Conservation (phyloP, 164 flowering plant species). For the Piper longum region DNA sequence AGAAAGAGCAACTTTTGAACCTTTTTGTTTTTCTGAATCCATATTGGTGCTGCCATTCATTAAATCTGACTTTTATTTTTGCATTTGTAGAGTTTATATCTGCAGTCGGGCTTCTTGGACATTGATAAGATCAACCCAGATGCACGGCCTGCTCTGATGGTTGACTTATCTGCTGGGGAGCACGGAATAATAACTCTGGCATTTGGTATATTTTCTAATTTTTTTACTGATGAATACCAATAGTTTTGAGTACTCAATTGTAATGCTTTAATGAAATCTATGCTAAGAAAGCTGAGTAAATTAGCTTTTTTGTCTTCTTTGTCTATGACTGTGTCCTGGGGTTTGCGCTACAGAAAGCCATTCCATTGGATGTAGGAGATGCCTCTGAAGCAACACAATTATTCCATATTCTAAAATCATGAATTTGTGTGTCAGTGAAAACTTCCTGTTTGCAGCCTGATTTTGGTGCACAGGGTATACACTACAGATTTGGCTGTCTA, state of each 20-base stretch:
- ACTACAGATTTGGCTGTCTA: no score
- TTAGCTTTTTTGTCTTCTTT: no score
- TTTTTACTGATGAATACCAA: neutral
- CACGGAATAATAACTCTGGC: constrained; percentile 80
- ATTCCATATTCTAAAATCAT: neutral
- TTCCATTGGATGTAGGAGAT: neutral
- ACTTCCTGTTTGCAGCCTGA: no score
- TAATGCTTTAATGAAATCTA: no score
- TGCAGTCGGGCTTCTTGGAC: constrained; percentile 75
- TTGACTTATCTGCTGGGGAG: constrained; percentile 75
- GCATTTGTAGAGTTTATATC: constrained; percentile 39
- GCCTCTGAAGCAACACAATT: neutral
- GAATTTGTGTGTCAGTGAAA: no score
- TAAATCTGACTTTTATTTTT: neutral
- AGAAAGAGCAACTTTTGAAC: neutral
- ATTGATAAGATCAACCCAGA: constrained; percentile 75
- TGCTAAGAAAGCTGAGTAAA: neutral
- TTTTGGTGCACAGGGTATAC: no score
- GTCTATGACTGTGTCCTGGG: no score
- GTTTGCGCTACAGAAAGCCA: neutral
- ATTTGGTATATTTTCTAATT: constrained; percentile 40
- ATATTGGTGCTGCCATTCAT: neutral
- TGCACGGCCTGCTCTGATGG: constrained; percentile 94
- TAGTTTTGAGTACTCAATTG: neutral
- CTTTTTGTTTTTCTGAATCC: neutral